Base-by-base conservation (phyloP, 768 basidiomycete species). In the Suillus decipiens region DNA sequence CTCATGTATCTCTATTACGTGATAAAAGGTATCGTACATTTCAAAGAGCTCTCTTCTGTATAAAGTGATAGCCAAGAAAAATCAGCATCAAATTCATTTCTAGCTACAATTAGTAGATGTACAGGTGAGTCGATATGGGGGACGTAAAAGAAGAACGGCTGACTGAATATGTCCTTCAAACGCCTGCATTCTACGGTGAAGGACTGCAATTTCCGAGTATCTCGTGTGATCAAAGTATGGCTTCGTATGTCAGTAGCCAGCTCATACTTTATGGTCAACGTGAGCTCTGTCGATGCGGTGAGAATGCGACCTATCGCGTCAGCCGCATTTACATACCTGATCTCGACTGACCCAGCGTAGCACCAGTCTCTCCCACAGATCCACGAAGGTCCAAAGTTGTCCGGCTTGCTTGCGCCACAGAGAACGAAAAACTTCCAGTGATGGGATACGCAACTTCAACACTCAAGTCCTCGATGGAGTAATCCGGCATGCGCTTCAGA, bases 141-240 rank as follows among this genome's bases (percentile, higher is more conserved):
- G 56, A 41, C 37, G 17, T 57, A 39, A 41, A 24, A 11, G 39
- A 57, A 57, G 39, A 11, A 41, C 43, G 34, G 68, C 75, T 61
- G 67, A 87, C 88, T 80, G 60, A 81, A 76, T 2, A 76, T 75
- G 42, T 83, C 81, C 66, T 80, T 86, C 56, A 89, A 69, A 37
- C 84, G 78, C 69, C 82, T 88, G 69, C 82, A 88, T 70, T 89
- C 86, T 1, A 77, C 75, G 11, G 86, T 71, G 17, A 90, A 70
- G 12, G 54, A 66, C 42, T 80, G 79, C 53, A 91, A 70, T 3
- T 75, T 73, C 58, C 82, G 79, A 0, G 81, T 77, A 69, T 89
- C 80, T 24, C 75, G 69, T 0, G 87, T 82, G 39, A 77, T 75
- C 45, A 87, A 81, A 0, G 78, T 75, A 11, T 84, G 71, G 3